Evolutionary conservation across 2,329 filamentous ascomycete species (phyloP).

Genomic region (Monilinia polystroma): DNA sequence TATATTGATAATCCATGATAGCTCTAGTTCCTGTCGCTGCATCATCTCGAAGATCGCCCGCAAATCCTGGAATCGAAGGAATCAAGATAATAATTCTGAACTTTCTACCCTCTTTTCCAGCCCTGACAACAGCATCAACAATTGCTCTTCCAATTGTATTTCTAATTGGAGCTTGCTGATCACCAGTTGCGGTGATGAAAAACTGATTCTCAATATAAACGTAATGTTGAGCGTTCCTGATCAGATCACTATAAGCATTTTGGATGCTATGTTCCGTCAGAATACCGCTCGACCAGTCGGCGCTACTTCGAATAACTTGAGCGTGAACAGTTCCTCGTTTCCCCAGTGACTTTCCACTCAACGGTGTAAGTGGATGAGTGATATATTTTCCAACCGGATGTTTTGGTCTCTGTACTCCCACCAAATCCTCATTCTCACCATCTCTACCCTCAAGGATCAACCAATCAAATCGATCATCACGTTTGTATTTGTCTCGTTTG

Average conservation of each 20-base stretch:
- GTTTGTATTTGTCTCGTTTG: slow-evolving; percentile 97
- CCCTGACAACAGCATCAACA: slow-evolving; percentile 82
- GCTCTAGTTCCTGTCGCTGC: slow-evolving; percentile 83
- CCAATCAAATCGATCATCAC: slow-evolving; percentile 81
- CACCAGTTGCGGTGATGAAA: slow-evolving; percentile 89
- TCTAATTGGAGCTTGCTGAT: slow-evolving; percentile 80
- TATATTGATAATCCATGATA: slow-evolving; percentile 98
- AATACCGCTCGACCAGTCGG: slow-evolving; percentile 93
- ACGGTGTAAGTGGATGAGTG: slow-evolving; percentile 70
- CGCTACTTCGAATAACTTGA: slow-evolving; percentile 85
- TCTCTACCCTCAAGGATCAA: slow-evolving; percentile 73
- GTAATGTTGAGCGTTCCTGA: slow-evolving; percentile 83
- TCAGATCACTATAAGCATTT: slow-evolving; percentile 82
- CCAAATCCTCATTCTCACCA: slow-evolving; percentile 76
- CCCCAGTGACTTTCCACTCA: slow-evolving; percentile 62
- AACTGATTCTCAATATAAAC: slow-evolving; percentile 99
- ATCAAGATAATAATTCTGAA: slow-evolving; percentile 91
- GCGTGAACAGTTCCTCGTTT: slow-evolving; percentile 73
- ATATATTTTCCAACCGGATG: slow-evolving; percentile 87
- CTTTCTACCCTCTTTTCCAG: slow-evolving; percentile 78
- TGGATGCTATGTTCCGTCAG: slow-evolving; percentile 81
- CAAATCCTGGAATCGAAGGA: slow-evolving; percentile 89
- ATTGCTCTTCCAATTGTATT: slow-evolving; percentile 88
- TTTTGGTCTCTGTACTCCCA: slow-evolving; percentile 84
- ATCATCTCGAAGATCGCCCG: slow-evolving; percentile 80